Base-by-base conservation (phyloP, 1,284 basidiomycete species). In the Ustilago hordei region DNA sequence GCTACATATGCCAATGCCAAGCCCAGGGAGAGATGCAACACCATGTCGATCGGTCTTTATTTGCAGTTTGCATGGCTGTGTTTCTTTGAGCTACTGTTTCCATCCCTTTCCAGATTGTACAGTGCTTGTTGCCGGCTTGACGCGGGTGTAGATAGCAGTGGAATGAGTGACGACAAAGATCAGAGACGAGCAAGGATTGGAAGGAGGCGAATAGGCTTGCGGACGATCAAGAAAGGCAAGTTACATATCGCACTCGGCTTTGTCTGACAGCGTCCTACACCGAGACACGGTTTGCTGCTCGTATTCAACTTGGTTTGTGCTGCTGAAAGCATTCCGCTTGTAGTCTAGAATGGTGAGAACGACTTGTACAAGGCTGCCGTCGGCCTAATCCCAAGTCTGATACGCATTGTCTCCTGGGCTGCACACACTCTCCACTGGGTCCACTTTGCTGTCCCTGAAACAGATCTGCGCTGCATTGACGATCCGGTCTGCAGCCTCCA, bases 401-500 rank as follows among this genome's bases (percentile, higher is more conserved):
- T 3, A 28, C 23, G 3, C 23, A 28, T 28, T 28, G 23, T 28
- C 3, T 28, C 23, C 23, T 28, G 23, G 23, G 23, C 23, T 28
- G 23, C 23, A 28, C 3, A 28, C 23, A 28, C 23, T 28, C 23
- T 28, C 23, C 23, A 28, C 23, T 28, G 23, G 23, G 23, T 28
- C 3, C 23, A 28, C 23, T 28, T 28, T 28, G 23, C 23, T 28
- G 23, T 28, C 23, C 23, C 35, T 55, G 34, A 23, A 35, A 52
- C 66, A 62, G 55, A 62, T 68, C 66, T 68, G 66, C 66, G 58
- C 56, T 71, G 69, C 60, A 59, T 54, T 55, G 59, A 59, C 63
- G 59, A 65, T 71, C 63, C 50, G 36, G 43, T 50, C 55, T 65
- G 69, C 69, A 71, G 39, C 39, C 36, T 19, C 13, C 41, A 47